Conservation (phyloP, 371 early-diverging fungal species). For the Dinochytrium kinnereticum region DNA sequence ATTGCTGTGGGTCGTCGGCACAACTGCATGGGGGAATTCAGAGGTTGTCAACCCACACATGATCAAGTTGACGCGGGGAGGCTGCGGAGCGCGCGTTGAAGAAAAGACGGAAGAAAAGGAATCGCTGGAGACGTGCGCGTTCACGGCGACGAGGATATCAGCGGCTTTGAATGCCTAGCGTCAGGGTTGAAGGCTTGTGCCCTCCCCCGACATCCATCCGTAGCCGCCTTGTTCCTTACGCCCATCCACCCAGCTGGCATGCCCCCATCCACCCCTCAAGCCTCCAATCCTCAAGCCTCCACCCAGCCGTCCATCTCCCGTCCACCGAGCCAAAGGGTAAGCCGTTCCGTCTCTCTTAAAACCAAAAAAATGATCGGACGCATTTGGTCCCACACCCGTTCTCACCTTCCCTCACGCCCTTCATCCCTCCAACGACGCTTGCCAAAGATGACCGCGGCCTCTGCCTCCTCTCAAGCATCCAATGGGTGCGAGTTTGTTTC, state of each 20-base stretch:
- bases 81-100: not conserved
- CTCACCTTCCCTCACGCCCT: too few species aligned
- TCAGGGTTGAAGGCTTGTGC: too few species aligned
- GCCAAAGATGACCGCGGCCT: not conserved
- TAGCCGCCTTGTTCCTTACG: too few species aligned
- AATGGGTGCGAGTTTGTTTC: not conserved
- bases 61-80: not conserved
- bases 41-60: not conserved
- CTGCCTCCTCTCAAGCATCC: not conserved
- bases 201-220: too few species aligned
- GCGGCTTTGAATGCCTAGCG: too few species aligned
- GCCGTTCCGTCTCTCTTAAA: not conserved
- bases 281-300: not conserved
- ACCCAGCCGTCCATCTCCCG: not conserved
- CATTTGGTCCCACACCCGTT: too few species aligned
- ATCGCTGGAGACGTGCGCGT: too few species aligned
- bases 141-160: too few species aligned
- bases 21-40: not conserved
- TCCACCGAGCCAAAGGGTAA: not conserved
- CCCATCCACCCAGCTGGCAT: not conserved
- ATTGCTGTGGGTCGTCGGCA: not conserved
- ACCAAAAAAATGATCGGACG: not conserved
- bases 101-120: too few species aligned
- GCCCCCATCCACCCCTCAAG: not conserved
- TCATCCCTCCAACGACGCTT: too few species aligned